A percentile compares a stretch with the other conserved stretches of the same genome.
Conservation (phyloP, 441 rosid species). For the Theobroma grandiflorum region DNA sequence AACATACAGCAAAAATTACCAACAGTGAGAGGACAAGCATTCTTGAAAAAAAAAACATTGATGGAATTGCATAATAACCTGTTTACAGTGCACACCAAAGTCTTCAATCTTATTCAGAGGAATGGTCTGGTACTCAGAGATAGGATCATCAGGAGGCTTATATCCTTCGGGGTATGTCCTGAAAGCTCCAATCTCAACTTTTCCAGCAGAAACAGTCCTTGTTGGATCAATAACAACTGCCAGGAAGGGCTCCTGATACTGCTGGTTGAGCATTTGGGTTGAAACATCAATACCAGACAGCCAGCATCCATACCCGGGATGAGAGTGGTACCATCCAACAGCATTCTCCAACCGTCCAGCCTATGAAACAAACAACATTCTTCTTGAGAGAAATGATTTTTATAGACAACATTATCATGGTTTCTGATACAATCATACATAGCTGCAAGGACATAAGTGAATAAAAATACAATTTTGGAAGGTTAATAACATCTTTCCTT, state of each 20-base stretch:
- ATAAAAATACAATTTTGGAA: background rate
- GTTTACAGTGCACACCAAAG: conserved; percentile 97
- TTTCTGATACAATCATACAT: background rate
- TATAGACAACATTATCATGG: background rate
- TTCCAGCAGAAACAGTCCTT: conserved; percentile 98
- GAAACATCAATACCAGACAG: conserved; percentile 98
- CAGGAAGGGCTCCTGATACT: conserved; percentile 93
- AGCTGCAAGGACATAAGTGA: background rate
- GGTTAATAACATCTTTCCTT: background rate
- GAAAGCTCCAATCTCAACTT: conserved; percentile 99
- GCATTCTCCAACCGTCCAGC: conserved; percentile 96
- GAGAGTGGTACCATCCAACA: conserved; percentile 99
- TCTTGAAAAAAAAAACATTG: background rate
- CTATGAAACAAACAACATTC: conserved; percentile 44
- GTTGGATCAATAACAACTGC: conserved; percentile 99
- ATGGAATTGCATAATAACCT: conserved; percentile 53
- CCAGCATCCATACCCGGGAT: conserved; percentile 99
- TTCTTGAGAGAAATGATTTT: background rate
- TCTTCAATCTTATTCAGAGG: conserved; percentile 97
- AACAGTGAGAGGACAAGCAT: background rate
- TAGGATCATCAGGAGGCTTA: conserved; percentile 90
- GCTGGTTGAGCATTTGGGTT: conserved; percentile 97
- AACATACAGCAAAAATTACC: conserved; percentile 31
- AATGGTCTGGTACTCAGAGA: conserved; percentile 95
- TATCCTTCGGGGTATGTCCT: conserved; percentile 97